Evolutionary conservation across 768 basidiomycete species (phyloP).

Genomic region (Boletus coccyginus): DNA sequence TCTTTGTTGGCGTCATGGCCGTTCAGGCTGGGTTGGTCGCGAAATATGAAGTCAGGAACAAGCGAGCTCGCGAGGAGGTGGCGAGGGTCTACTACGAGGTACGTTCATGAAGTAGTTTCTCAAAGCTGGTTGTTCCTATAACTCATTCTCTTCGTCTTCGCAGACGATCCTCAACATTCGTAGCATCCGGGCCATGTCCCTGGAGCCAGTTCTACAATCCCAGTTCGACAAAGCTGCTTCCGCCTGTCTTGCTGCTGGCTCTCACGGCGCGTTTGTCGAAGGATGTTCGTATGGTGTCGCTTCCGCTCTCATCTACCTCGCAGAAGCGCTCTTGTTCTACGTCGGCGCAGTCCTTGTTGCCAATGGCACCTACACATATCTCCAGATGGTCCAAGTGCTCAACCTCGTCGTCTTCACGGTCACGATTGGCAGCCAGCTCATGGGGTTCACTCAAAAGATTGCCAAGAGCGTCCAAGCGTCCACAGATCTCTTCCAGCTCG

Average conservation of each 20-base stretch:
- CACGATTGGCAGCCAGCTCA: slow-evolving; percentile 84
- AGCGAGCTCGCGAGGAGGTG: slow-evolving; percentile 82
- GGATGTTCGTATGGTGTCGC: slow-evolving; percentile 82
- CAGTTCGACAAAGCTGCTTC: slow-evolving; percentile 67
- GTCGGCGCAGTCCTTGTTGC: slow-evolving; percentile 85
- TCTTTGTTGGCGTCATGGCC: slow-evolving; percentile 75
- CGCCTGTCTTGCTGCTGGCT: slow-evolving; percentile 61
- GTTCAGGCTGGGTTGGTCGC: slow-evolving; percentile 72
- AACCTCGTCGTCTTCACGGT: slow-evolving; percentile 92
- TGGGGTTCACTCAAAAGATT: slow-evolving; percentile 85
- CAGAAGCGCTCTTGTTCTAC: slow-evolving; percentile 90
- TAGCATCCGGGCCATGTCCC: slow-evolving; percentile 83
- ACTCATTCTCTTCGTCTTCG: slow-evolving; percentile 2
- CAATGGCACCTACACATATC: slow-evolving; percentile 78
- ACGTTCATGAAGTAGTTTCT: slow-evolving; percentile 23
- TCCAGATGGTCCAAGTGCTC: slow-evolving; percentile 86
- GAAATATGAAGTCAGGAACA: slow-evolving; percentile 74
- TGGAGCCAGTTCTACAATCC: slow-evolving; percentile 65
- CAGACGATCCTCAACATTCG: slow-evolving; percentile 81
- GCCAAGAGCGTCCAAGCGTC: slow-evolving; percentile 87
- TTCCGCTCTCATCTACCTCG: slow-evolving; percentile 81
- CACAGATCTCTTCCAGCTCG: slow-evolving; percentile 68
- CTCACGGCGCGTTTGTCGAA: slow-evolving; percentile 81
- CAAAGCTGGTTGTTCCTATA: neutral
- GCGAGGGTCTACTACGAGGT: slow-evolving; percentile 85